Evolutionary conservation across 108 stramenopile species (phyloP), one percentile per base, ranked within the genome.

Genomic region (Pseudonitzschia delicatissima): DNA sequence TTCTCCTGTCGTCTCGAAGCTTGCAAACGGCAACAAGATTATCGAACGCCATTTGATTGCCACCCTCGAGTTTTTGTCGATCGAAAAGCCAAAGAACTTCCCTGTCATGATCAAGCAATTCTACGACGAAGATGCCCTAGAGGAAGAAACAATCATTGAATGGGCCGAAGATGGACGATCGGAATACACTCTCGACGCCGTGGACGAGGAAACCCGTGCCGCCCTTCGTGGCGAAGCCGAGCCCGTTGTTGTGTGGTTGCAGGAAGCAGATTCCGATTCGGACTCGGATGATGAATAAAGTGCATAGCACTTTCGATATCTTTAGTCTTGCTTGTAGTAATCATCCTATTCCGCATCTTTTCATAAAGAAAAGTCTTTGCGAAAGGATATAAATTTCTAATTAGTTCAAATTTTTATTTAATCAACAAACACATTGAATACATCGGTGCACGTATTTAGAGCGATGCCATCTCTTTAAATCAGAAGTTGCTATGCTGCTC

Each of bases 41-140:
- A 92, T 92, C 80, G 84, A 92, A 76, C 81, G 94, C 37, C 94
- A 95, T 57, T 77, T 92, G 51, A 95, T 95, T 75, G 80, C 83
- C 31, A 78, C 89, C 26, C 74, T 82, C 32, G 94, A 95, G 71
- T 47, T 64, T 12, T 48, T 95, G 8, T 91, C 81, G 72, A 77
- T 68, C n/a, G 86, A 87, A 51, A 82, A 92, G 67, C 88, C 95
- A 51, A 90, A 87, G 84, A 84, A 85, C 71, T 94, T 95, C 64
- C 87, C 93, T 12, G 90, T 96, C 67, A 66, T 97, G 57, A 45
- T 97, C 62, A 95, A 96, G 81, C 87, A 90, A 51, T 75, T 94
- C 28, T 97, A 89, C 71, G 94, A 96, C 67, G 88, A 90, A 44
- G 94, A 94, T 58, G 83, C 85, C 32, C 64, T 97, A 32, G 81